These are phyloP conservation scores for Colletotrichum sp. DNA, from an alignment of 2,329 filamentous ascomycete genomes.

Conservation along the genomic window DNA sequence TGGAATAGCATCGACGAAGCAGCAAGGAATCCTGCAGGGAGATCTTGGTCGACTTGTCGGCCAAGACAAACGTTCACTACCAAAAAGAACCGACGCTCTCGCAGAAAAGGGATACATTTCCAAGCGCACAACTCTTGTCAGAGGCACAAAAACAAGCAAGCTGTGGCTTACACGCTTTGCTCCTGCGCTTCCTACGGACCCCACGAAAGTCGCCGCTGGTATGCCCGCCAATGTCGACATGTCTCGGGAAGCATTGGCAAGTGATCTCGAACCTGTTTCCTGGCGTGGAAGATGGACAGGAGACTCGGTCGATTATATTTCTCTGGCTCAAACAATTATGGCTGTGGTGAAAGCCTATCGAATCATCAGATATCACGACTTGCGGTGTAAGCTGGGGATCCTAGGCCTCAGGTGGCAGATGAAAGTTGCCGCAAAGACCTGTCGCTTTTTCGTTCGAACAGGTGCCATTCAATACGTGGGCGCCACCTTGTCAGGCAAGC, in stretches of 20 bases:
- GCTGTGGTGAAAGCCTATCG: slow-evolving; percentile 63
- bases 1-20: slow-evolving; percentile 60
- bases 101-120: slow-evolving; percentile 66
- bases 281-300: slow-evolving; percentile 64
- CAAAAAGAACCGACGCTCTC: slow-evolving; percentile 64
- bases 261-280: slow-evolving; percentile 57
- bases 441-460: slow-evolving; percentile 60
- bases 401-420: slow-evolving; percentile 62
- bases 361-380: slow-evolving; percentile 62
- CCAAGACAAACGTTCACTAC: slow-evolving; percentile 69
- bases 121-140: slow-evolving; percentile 63
- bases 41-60: slow-evolving; percentile 62
- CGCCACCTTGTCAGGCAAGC: slow-evolving; percentile 55
- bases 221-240: slow-evolving; percentile 18
- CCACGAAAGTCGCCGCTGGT: slow-evolving; percentile 15
- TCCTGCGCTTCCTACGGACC: slow-evolving; percentile 43
- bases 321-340: slow-evolving; percentile 62
- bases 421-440: slow-evolving; percentile 63
- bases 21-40: slow-evolving; percentile 64
- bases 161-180: slow-evolving; percentile 64
- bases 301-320: slow-evolving; percentile 62
- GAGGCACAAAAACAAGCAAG: slow-evolving; percentile 66
- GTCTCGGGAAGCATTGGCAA: slow-evolving; percentile 29
- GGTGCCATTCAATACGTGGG: slow-evolving; percentile 63
- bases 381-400: slow-evolving; percentile 63